Base-by-base conservation (phyloP, 2,329 filamentous ascomycete genomes). In the Cercospora brassicicola region DNA sequence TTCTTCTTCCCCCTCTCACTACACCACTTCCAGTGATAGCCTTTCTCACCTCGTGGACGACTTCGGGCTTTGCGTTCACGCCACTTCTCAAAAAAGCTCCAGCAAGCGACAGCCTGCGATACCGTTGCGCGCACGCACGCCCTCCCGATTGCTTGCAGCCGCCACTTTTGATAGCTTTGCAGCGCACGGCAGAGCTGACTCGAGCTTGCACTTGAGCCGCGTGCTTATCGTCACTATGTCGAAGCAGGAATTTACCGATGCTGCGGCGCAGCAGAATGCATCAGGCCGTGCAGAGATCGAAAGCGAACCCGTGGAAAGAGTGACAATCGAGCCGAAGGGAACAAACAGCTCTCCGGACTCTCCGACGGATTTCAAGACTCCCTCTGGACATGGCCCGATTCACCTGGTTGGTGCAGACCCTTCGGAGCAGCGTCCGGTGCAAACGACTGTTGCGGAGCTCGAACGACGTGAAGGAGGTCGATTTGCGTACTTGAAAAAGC, bases 401-500 rank as follows among this genome's bases (percentile, higher is more conserved):
- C 78, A 81, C 62, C 67, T 81, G 55, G 65, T 78, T 53, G 72
- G 69, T 42, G 70, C 67, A n/a, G 69, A 76, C 55, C 71, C 71
- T 13, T 59, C 69, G 39, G 71, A 75, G 15, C 67, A 73, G 26
- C 70, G 75, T 48, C 74, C 76, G 26, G 71, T 76, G 8, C 79
- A 78, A 15, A 81, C 81, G 53, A 78, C 78, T 42, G 74, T 81
- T 9, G 79, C 80, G 31, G 74, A 78, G 62, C 71, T 79, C 64
- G 84, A 84, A 66, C 70, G 77, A 67, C 79, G 73, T 55, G 81
- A 59, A 36, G 80, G 67, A 81, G 82, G 72, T 79, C 84, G 82
- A 72, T 86, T 89, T 72, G 82, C 90, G 53, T 98, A 95, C 81
- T 84, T 98, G 71, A 86, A 85, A 74, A 97, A 94, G 10, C 85